Percentiles rank a stretch among this genome's conserved stretches.
Conservation (phyloP, 306 rosid genomes). For the Trifolium dubium region DNA sequence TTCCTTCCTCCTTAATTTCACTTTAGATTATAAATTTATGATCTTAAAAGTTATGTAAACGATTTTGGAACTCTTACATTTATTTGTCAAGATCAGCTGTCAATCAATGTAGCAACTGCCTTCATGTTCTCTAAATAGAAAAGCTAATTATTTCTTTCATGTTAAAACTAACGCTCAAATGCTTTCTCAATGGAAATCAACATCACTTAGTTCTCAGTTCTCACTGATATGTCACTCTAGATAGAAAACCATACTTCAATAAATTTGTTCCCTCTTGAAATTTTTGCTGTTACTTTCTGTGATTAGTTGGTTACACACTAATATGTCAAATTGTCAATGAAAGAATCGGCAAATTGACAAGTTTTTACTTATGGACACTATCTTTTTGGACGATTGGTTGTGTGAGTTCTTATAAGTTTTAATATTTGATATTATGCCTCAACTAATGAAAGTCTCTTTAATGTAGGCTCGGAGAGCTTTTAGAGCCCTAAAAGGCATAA, state of each 20-base stretch:
- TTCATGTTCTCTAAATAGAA: conserved; percentile 18
- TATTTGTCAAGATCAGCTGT: conserved; percentile 9
- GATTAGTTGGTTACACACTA: conserved; percentile 12
- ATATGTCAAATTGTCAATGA: conserved; percentile 3
- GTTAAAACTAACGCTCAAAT: not conserved
- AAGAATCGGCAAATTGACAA: conserved; percentile 20
- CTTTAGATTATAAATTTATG: not conserved
- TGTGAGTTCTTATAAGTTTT: conserved; percentile 36
- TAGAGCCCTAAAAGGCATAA: conserved; percentile 95
- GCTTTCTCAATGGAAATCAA: conserved; percentile 24
- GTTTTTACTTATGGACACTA: conserved; percentile 26
- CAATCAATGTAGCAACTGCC: conserved; percentile 12
- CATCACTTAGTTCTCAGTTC: conserved; percentile 11
- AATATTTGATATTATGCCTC: conserved; percentile 38
- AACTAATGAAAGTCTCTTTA: conserved; percentile 48
- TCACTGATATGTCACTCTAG: conserved; percentile 5
- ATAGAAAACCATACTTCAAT: conserved; percentile 4
- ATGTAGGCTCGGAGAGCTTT: conserved; percentile 99
- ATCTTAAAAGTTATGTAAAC: conserved; percentile 3
- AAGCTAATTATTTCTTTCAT: not conserved
- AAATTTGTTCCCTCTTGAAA: conserved; percentile 16
- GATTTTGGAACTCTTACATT: conserved; percentile 5
- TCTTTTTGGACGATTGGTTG: conserved; percentile 29
- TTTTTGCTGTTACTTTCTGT: not conserved
- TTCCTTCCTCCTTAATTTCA: not conserved